phyloP scores from a whole-genome alignment of 2,329 filamentous ascomycete genomes.

The Aspergillus sp. region DNA sequence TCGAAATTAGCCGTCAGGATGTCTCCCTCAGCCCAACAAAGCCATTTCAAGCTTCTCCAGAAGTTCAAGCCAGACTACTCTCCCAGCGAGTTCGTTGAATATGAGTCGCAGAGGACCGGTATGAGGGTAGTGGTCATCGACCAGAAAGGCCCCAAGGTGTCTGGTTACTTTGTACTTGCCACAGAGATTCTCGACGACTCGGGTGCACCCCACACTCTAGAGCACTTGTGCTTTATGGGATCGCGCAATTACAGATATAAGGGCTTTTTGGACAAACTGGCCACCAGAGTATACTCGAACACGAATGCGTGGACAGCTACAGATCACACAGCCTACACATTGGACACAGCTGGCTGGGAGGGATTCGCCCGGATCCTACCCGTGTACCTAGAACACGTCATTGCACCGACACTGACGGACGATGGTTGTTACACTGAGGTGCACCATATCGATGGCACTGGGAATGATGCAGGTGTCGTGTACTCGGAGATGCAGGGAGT shows the following conservation, averaged over 20 bases:
- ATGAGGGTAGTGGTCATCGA: constrained; percentile 92
- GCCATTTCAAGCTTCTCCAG: constrained; percentile 73
- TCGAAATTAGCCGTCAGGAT: constrained; percentile 38
- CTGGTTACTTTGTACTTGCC: constrained; percentile 88
- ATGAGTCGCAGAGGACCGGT: constrained; percentile 88
- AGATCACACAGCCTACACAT: constrained; percentile 91
- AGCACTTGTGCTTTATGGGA: constrained; percentile 79
- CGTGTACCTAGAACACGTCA: constrained; percentile 88
- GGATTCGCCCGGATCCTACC: constrained; percentile 92
- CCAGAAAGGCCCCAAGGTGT: constrained; percentile 86
- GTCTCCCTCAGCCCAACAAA: constrained; percentile 43
- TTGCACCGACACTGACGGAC: constrained; percentile 86
- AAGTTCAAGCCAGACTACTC: constrained; percentile 86
- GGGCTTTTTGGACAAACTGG: constrained; percentile 86
- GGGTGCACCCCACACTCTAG: constrained; percentile 79
- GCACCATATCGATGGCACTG: constrained; percentile 86
- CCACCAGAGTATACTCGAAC: constrained; percentile 81
- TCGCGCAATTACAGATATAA: constrained; percentile 93
- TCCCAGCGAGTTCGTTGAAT: constrained; percentile 79
- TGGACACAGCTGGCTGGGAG: constrained; percentile 94
- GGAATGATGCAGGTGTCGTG: constrained; percentile 91
- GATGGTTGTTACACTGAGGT: constrained; percentile 92
- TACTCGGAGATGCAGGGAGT: constrained; percentile 99
- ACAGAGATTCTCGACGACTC: constrained; percentile 98
- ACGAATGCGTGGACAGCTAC: constrained; percentile 98